Base-by-base conservation (phyloP, 2,329 filamentous ascomycete genomes). In the Pseudopithomyces maydicus region DNA sequence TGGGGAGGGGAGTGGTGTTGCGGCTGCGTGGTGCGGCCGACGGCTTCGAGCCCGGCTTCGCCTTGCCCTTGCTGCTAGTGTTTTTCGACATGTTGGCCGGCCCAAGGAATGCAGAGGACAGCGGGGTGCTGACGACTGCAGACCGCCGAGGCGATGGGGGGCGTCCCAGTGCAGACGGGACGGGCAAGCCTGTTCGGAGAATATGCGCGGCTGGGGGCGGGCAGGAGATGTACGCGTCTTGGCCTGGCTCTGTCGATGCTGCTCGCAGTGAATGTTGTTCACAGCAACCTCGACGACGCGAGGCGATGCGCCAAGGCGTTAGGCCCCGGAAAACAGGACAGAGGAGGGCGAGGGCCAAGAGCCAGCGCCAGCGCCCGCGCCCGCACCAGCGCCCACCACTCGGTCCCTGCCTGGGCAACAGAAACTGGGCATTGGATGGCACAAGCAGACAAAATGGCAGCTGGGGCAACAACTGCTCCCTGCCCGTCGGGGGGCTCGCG, bases 1-100 rank as follows among this genome's bases (percentile, higher is more conserved):
- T 68, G 75, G 85, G 83, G 69, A 85, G 84, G 35, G 90, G 91
- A 15, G 90, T 94, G 35, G 89, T 91, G 75, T 92, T 93, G 70
- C 90, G 88, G 72, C 89, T 92, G 59, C 86, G 82, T 15, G 71
- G 69, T 15, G 67, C 56, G 46, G 63, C 69, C 11, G 66, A 62
- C 20, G 66, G 63, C 61, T 72, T 74, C 10, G 67, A 68, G 44
- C 64, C 63, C 1, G 66, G 68, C 61, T 81, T 85, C 56, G 80
- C 81, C 78, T 91, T 91, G 79, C 67, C 74, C 59, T 77, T 78
- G 66, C 70, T 72, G 61, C 73, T 72, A 15, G 56, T 58, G 56
- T 58, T 58, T 41, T 58, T 58, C 15, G 52, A 73, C 68, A 52
- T 60, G 48, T 48, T 26, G 33, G 56, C 36, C 45, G 51, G 35